Evolutionary conservation across 768 basidiomycete genomes (phyloP).

Genomic region (Crassisporium funariophilum): DNA sequence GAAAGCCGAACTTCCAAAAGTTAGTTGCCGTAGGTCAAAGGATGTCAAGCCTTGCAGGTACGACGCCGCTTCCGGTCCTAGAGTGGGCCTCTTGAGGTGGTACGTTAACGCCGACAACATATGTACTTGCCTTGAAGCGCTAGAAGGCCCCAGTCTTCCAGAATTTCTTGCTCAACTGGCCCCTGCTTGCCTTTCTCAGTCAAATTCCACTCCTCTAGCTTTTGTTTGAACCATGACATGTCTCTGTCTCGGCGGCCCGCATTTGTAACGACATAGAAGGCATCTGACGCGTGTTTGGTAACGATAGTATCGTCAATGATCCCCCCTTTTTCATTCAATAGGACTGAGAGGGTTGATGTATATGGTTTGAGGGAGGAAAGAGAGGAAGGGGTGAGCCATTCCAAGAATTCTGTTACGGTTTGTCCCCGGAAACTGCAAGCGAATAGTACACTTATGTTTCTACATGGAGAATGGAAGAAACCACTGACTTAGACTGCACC

Average conservation of each 20-base stretch:
- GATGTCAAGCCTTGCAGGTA: slow-evolving; percentile 79
- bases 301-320: slow-evolving; percentile 97
- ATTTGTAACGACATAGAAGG: slow-evolving; percentile 96
- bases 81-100: not conserved
- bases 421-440: slow-evolving; percentile 76
- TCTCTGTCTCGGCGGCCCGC: slow-evolving; percentile 86
- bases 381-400: slow-evolving; percentile 88
- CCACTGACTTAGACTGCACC: slow-evolving; percentile 83
- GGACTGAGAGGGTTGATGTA: slow-evolving; percentile 82
- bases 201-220: slow-evolving; percentile 79
- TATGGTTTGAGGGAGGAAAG: slow-evolving; percentile 68
- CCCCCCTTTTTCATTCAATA: slow-evolving; percentile 87
- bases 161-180: slow-evolving; percentile 75
- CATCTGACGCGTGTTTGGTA: slow-evolving; percentile 76
- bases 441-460: slow-evolving; percentile 5
- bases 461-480: not conserved
- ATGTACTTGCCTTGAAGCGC: slow-evolving; percentile 82
- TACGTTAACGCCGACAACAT: not conserved
- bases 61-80: slow-evolving; percentile 81
- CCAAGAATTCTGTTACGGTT: slow-evolving; percentile 78
- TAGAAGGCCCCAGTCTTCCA: slow-evolving; percentile 85
- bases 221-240: slow-evolving; percentile 70
- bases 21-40: slow-evolving; percentile 70
- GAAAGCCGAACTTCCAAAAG: slow-evolving; percentile 85
- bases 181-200: slow-evolving; percentile 52